Evolutionary conservation across 208 protist genomes (phyloP).

Genomic region (Novymonas esmeraldas): DNA sequence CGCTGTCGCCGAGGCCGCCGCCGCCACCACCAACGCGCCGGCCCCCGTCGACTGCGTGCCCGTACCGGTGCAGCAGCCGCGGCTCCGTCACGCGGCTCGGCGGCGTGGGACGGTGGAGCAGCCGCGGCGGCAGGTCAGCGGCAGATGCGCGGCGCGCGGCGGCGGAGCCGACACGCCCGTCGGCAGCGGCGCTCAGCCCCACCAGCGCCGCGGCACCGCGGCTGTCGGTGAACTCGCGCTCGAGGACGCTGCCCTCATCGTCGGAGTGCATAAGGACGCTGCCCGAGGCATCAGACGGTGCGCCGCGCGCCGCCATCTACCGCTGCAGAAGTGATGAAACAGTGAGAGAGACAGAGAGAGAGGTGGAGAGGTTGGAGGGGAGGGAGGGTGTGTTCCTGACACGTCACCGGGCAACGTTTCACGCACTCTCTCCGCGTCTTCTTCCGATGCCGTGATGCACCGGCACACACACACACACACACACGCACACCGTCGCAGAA

Average conservation of each 20-base stretch:
- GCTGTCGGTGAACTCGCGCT: slow-evolving; percentile 11
- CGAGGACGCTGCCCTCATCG: slow-evolving; percentile 16
- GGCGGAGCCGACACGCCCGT: too few relatives aligned
- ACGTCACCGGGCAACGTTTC: not conserved
- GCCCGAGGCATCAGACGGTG: not conserved
- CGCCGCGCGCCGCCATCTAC: not conserved
- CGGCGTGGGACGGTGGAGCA: too few relatives aligned
- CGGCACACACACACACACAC: not conserved
- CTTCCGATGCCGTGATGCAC: not conserved
- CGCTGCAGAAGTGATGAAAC: too few relatives aligned
- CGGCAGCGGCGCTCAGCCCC: too few relatives aligned
- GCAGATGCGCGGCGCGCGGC: too few relatives aligned
- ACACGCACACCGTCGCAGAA: not conserved
- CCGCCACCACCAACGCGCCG: not conserved
- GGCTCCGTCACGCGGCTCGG: too few relatives aligned
- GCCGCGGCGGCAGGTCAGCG: too few relatives aligned
- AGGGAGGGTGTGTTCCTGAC: not conserved
- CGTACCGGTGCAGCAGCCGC: not conserved
- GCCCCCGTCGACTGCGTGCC: not conserved
- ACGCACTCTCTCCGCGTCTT: not conserved
- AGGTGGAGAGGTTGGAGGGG: not conserved
- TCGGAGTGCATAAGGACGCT: slow-evolving; percentile 3
- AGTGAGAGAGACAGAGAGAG: not conserved
- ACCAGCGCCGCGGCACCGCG: too few relatives aligned
- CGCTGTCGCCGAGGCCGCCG: slow-evolving; percentile 22